Evolutionary conservation across 352 stramenopile species (phyloP).

Genomic region (Pythium vanterpoolii): DNA sequence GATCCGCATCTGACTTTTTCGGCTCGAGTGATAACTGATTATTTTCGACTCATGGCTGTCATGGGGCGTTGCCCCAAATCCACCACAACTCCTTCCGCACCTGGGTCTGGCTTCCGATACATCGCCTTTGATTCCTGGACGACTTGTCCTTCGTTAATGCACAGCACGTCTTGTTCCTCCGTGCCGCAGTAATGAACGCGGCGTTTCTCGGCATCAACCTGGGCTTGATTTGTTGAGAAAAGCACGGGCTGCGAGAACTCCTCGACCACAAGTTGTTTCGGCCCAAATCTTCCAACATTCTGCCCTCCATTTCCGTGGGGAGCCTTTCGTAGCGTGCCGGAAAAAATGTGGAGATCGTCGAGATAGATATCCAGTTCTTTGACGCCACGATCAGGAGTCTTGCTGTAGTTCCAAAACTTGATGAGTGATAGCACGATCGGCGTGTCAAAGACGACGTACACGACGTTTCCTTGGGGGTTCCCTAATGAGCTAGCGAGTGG

Average conservation of each 20-base stretch:
- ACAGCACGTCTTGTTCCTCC: conserved; percentile 86
- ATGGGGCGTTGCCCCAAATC: conserved; percentile 63
- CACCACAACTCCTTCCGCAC: conserved; percentile 68
- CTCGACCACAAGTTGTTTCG: conserved; percentile 45
- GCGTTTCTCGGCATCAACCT: conserved; percentile 68
- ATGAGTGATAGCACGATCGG: conserved; percentile 76
- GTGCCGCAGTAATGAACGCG: conserved; percentile 64
- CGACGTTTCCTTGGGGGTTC: conserved; percentile 47
- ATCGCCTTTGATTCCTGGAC: conserved; percentile 79
- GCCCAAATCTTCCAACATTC: conserved; percentile 24
- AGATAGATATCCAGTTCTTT: conserved; percentile 84
- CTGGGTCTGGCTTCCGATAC: conserved; percentile 72
- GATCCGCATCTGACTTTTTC: neutral
- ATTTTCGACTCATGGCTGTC: conserved; percentile 65
- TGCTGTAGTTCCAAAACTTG: conserved; percentile 90
- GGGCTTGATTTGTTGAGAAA: conserved; percentile 63
- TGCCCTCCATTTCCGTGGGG: conserved; percentile 26
- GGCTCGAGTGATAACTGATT: neutral
- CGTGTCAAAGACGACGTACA: conserved; percentile 71
- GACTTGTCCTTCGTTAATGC: conserved; percentile 89
- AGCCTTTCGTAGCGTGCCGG: conserved; percentile 52
- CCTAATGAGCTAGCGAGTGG: conserved; percentile 70
- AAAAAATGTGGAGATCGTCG: conserved; percentile 83
- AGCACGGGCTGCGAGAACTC: conserved; percentile 82
- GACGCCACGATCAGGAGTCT: conserved; percentile 78